These are phyloP conservation scores for Ceratocystis destructans DNA, from an alignment of 2,329 filamentous ascomycete genomes.

Conservation along the genomic window DNA sequence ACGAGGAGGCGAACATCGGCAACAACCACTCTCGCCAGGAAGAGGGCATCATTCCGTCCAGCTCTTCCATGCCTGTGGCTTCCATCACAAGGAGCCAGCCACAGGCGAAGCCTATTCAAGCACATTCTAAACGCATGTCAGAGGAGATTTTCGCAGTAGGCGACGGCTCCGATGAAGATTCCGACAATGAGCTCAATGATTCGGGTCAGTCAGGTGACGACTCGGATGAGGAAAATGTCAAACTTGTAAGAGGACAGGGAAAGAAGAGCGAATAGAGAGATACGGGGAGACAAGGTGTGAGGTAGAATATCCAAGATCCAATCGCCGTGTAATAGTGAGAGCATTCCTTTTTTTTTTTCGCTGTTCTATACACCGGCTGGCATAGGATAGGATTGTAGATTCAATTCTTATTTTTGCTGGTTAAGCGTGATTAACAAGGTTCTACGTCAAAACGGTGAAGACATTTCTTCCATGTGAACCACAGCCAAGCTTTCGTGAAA, in stretches of 20 bases:
- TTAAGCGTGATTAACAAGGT: too few species aligned
- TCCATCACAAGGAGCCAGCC: slow-evolving; percentile 14
- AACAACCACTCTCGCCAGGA: slow-evolving; percentile 10
- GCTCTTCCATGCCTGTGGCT: slow-evolving; percentile 15
- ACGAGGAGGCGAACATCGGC: slow-evolving; percentile 34
- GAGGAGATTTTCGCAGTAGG: slow-evolving; percentile 95
- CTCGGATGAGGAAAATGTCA: slow-evolving; percentile 43
- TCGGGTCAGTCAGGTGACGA: slow-evolving; percentile 5
- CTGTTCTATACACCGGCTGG: background rate
- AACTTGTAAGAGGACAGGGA: slow-evolving; percentile 35
- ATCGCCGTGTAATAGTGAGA: background rate
- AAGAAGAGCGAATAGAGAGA: slow-evolving; percentile 15
- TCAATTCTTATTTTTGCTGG: too few species aligned
- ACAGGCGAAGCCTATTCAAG: slow-evolving; percentile 20
- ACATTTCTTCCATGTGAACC: too few species aligned
- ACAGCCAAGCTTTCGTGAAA: too few species aligned
- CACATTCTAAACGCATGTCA: slow-evolving; percentile 38
- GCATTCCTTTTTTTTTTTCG: background rate
- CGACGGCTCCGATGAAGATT: slow-evolving; percentile 33
- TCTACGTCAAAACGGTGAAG: too few species aligned
- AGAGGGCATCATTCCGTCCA: slow-evolving; percentile 7
- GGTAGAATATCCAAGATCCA: background rate
- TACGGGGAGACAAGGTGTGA: background rate
- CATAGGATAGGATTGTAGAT: too few species aligned
- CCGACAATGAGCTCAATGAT: slow-evolving; percentile 1